Percentiles rank a stretch among this genome's conserved stretches.
phyloP scores from a whole-genome alignment of 2,329 filamentous ascomycete species.

The Aureobasidium musti region DNA sequence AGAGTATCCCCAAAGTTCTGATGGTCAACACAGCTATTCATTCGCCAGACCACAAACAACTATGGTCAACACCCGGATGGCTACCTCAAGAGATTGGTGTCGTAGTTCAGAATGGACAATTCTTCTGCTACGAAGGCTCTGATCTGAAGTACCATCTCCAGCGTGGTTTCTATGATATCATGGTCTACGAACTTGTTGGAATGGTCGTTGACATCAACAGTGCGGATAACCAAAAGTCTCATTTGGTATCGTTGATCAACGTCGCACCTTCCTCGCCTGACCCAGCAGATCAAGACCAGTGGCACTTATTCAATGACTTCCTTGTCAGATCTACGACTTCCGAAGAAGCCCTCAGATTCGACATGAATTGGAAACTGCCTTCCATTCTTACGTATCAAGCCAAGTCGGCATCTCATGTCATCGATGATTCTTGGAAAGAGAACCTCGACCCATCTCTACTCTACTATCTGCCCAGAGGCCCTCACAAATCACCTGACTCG shows the following conservation, averaged over 20 bases:
- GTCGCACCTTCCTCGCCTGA: conserved; percentile 67
- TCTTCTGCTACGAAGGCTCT: conserved; percentile 92
- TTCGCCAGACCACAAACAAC: conserved; percentile 69
- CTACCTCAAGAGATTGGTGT: conserved; percentile 92
- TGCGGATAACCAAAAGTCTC: conserved; percentile 79
- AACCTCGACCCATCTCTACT: conserved; percentile 80
- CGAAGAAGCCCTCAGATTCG: conserved; percentile 86
- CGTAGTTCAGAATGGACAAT: conserved; percentile 84
- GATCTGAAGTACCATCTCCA: conserved; percentile 80
- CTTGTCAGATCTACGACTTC: conserved; percentile 76
- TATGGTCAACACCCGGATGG: conserved; percentile 91
- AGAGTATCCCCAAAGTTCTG: conserved; percentile 78
- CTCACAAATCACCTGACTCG: conserved; percentile 47
- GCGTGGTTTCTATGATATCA: conserved; percentile 75
- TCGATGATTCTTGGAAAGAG: conserved; percentile 85
- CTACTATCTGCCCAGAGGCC: conserved; percentile 53
- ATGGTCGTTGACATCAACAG: conserved; percentile 88
- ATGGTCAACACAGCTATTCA: conserved; percentile 81
- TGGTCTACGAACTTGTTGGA: conserved; percentile 88
- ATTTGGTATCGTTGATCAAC: conserved; percentile 89
- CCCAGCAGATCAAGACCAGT: conserved; percentile 65
- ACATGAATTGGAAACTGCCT: conserved; percentile 88
- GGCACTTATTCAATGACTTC: conserved; percentile 99
- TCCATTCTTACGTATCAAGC: conserved; percentile 85
- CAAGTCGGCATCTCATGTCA: conserved; percentile 74